phyloP scores from a whole-genome alignment of 2,329 filamentous ascomycete species.

The Monosporascus ibericus region DNA sequence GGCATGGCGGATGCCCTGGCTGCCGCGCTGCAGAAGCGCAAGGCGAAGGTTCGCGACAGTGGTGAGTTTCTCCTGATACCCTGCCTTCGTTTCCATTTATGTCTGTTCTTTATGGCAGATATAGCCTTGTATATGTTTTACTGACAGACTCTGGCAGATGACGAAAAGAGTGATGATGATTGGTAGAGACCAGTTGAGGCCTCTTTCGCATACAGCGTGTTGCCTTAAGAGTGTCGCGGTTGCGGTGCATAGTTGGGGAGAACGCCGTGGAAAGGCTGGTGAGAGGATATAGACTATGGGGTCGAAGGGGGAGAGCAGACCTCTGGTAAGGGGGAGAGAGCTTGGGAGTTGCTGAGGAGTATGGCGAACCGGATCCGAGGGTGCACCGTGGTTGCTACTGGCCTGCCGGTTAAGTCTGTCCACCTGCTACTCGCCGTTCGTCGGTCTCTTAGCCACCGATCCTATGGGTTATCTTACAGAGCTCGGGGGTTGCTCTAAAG shows the following conservation, averaged over 20 bases:
- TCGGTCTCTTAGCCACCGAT: too few species aligned
- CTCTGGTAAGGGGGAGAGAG: not conserved
- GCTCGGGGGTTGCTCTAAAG: too few species aligned
- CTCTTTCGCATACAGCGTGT: conserved; percentile 3
- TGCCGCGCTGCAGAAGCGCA: conserved; percentile 71
- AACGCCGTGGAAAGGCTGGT: not conserved
- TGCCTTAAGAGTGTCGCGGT: conserved; percentile 1
- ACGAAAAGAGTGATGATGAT: conserved; percentile 71
- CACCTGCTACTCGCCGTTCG: too few species aligned
- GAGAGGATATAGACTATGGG: not conserved
- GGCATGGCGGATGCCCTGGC: conserved; percentile 79
- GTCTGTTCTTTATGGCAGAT: not conserved
- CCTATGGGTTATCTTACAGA: too few species aligned
- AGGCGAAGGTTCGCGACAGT: conserved; percentile 90
- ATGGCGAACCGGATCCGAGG: too few species aligned
- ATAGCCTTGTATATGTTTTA: conserved; percentile 10
- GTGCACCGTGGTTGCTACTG: too few species aligned
- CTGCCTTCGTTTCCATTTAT: not conserved
- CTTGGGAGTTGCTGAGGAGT: too few species aligned
- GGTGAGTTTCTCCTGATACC: conserved; percentile 56
- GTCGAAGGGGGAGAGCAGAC: not conserved
- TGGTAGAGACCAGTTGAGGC: conserved; percentile 42
- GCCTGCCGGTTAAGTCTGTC: too few species aligned
- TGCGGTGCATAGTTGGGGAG: not conserved
- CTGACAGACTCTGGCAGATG: conserved; percentile 46